These are phyloP conservation scores for Nicotiana paniculata DNA, from an alignment of 257 asterid species.

Conservation along the genomic window DNA sequence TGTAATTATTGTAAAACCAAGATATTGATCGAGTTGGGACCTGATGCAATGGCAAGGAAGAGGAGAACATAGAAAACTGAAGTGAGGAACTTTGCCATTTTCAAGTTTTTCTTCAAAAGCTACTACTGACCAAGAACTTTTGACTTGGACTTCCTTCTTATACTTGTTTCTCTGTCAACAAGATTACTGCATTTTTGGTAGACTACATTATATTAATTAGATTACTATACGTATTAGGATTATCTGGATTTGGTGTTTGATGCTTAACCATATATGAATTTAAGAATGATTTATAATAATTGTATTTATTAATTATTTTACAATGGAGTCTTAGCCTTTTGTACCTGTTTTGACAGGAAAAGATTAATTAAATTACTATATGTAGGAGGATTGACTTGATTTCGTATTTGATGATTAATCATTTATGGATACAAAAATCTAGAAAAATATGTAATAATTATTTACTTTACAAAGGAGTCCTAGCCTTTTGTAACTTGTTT, in stretches of 20 bases:
- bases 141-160: neutral
- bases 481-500: neutral
- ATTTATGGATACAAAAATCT: too few relatives aligned
- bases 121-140: neutral
- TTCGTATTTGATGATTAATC: too few relatives aligned
- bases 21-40: neutral
- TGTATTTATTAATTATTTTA: too few relatives aligned
- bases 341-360: too few relatives aligned
- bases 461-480: too few relatives aligned
- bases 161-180: neutral
- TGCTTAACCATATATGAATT: too few relatives aligned
- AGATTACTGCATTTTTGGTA: neutral
- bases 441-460: too few relatives aligned
- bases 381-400: too few relatives aligned
- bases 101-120: neutral
- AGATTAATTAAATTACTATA: too few relatives aligned
- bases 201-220: neutral
- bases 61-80: neutral
- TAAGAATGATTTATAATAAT: too few relatives aligned
- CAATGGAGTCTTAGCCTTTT: too few relatives aligned
- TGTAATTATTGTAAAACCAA: neutral
- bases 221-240: neutral
- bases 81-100: neutral
- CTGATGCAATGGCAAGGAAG: neutral
- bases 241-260: neutral